Conservation (phyloP, 306 rosid species). For the Quercus gilva region DNA sequence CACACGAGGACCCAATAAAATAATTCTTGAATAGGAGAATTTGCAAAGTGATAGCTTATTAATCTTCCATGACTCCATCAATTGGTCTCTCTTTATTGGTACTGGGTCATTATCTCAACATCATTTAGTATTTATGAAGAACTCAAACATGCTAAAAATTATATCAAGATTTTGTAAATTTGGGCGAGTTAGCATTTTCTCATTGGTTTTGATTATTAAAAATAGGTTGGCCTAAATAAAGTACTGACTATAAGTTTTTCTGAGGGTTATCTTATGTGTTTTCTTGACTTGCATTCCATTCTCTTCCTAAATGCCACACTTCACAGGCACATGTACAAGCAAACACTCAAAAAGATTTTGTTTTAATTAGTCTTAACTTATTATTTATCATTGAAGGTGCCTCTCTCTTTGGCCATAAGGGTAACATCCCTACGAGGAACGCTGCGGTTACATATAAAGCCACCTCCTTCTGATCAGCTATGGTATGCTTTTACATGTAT, state of each 20-base stretch:
- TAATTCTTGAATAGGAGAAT: too few species aligned
- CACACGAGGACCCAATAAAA: too few species aligned
- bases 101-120: neutral
- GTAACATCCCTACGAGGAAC: slow-evolving; percentile 81
- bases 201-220: neutral
- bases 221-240: neutral
- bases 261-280: too few species aligned
- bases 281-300: too few species aligned
- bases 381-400: slow-evolving; percentile 61
- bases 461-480: slow-evolving; percentile 91
- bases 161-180: neutral
- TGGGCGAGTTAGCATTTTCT: neutral
- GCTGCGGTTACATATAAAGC: slow-evolving; percentile 79
- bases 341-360: neutral
- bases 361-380: slow-evolving; percentile 26
- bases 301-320: neutral
- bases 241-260: too few species aligned
- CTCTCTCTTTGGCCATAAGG: slow-evolving; percentile 75
- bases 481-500: slow-evolving; percentile 91
- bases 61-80: too few species aligned
- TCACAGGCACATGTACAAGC: neutral
- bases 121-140: neutral
- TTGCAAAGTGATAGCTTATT: too few species aligned
- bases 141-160: neutral
- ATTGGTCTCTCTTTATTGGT: neutral